These are phyloP conservation scores for Rhizopus stolonifer DNA, from an alignment of 371 early-diverging fungal species.

Conservation along the genomic window DNA sequence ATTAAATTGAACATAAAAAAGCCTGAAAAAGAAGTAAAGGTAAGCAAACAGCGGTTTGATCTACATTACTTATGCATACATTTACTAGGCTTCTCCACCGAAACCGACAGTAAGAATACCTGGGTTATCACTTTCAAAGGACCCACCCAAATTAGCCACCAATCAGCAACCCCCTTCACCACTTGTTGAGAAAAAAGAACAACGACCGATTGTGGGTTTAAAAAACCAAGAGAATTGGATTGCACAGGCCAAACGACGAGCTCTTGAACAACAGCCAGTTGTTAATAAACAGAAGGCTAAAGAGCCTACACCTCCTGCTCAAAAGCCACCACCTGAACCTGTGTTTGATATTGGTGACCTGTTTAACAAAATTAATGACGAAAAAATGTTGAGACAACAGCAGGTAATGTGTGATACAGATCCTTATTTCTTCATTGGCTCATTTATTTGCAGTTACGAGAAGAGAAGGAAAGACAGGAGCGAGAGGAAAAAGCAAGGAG, in stretches of 20 bases:
- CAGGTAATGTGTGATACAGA: conserved; percentile 20
- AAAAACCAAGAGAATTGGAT: conserved; percentile 39
- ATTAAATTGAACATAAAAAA: conserved; percentile 3
- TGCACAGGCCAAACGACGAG: conserved; percentile 22
- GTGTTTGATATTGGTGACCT: conserved; percentile 30
- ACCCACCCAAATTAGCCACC: conserved; percentile 4
- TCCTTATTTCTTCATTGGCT: not conserved
- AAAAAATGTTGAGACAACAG: conserved; percentile 29
- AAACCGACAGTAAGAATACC: conserved; percentile 2
- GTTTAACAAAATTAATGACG: conserved; percentile 29
- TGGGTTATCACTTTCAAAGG: conserved; percentile 8
- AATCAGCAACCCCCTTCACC: conserved; percentile 2
- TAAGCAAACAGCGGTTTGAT: not conserved
- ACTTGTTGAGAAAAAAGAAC: conserved; percentile 20
- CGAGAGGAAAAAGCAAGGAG: conserved; percentile 16
- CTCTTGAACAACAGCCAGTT: conserved; percentile 6
- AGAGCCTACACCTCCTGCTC: not conserved
- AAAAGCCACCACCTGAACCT: not conserved
- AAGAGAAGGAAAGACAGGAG: conserved; percentile 22
- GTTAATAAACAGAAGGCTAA: not conserved
- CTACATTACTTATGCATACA: not conserved
- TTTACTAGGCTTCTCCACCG: not conserved
- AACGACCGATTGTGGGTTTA: conserved; percentile 14
- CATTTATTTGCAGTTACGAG: conserved; percentile 16
- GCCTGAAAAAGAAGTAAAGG: not conserved